Conservation (phyloP, 176 grass and related monocot genomes). For the sorghum (Sorghum bicolor) region DNA sequence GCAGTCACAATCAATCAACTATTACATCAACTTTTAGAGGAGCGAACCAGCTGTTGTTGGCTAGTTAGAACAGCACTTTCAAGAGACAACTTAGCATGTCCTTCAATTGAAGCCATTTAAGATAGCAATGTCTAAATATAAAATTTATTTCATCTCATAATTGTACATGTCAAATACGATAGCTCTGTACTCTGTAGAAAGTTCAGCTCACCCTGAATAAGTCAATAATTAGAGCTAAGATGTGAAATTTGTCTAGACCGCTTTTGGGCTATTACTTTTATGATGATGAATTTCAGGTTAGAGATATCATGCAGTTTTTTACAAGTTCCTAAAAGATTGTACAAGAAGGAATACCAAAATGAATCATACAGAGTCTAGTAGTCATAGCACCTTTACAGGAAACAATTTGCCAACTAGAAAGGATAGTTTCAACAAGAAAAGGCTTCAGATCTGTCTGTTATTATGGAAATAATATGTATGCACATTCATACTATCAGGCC, state of each 20-base stretch:
- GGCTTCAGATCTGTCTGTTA: background rate
- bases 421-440: background rate
- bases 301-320: background rate
- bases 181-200: background rate
- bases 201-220: background rate
- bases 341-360: background rate
- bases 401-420: background rate
- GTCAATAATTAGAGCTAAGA: background rate
- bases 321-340: background rate
- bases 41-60: background rate
- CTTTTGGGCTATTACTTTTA: background rate
- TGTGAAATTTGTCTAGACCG: background rate
- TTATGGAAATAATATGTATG: background rate
- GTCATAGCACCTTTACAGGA: background rate
- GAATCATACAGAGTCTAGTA: background rate
- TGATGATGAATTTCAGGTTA: background rate
- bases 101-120: background rate
- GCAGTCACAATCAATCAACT: background rate
- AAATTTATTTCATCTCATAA: background rate
- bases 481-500: background rate
- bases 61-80: background rate
- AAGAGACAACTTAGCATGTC: background rate
- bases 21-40: slow-evolving; percentile 4
- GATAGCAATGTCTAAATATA: background rate
- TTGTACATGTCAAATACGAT: background rate